phyloP scores from a whole-genome alignment of 1,284 basidiomycete genomes.

The Ceratobasidium sp. region DNA sequence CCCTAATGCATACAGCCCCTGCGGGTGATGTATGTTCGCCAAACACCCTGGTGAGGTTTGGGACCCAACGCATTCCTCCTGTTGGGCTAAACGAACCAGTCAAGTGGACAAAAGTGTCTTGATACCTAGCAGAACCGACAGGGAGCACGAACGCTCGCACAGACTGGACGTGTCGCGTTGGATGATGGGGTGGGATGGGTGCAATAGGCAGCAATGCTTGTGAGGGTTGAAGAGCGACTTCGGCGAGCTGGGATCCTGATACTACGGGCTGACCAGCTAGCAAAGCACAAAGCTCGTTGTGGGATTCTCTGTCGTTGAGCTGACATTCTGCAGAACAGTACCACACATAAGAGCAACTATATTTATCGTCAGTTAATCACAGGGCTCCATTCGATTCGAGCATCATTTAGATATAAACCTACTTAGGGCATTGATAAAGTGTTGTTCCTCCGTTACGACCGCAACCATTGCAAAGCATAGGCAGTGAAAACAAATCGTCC shows the following conservation, averaged over 20 bases:
- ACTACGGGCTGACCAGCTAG: neutral
- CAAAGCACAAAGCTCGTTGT: neutral
- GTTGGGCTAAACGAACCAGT: neutral
- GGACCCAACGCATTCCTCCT: neutral
- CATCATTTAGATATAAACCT: neutral
- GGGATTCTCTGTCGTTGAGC: neutral
- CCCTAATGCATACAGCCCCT: neutral
- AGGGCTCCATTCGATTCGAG: no score
- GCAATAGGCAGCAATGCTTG: neutral
- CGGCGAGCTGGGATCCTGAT: neutral
- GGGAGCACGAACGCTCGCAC: neutral
- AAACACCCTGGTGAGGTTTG: neutral
- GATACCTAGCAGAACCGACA: neutral
- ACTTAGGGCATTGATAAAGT: neutral
- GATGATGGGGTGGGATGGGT: neutral
- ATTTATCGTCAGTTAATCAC: neutral
- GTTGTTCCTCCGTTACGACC: neutral
- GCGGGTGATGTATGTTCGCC: no score
- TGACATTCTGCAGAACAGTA: constrained; percentile 14
- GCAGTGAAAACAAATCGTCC: neutral
- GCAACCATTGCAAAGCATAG: neutral
- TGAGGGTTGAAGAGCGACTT: neutral
- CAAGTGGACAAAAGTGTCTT: neutral
- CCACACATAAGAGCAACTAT: constrained; percentile 16
- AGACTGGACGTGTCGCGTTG: neutral